Base-by-base conservation (phyloP, 208 protist species). In the Spongospora subterranea region DNA sequence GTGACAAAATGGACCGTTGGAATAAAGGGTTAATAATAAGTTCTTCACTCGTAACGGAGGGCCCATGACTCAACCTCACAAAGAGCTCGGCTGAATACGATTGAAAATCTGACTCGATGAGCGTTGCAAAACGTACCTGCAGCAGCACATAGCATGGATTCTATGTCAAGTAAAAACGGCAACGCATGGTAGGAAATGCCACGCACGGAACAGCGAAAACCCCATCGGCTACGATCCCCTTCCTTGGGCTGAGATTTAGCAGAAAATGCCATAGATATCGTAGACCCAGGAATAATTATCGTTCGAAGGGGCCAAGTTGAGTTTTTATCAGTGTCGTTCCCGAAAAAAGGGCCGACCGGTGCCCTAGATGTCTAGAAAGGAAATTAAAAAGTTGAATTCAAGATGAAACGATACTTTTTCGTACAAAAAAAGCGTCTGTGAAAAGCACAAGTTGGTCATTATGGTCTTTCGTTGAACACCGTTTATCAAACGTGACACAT, bases 321-420 rank as follows among this genome's bases (percentile, higher is more conserved):
- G 40, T 82, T 82, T 13, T 43, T 35, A 35, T 82, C 71, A 6
- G 6, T 6, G 13, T 82, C 71, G 40, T 82, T 82, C 6, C 71
- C 71, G 71, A 82, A 82, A n/a, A 82, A 82, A 20, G 71, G 71
- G 71, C 71, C 71, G n/a, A 82, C 40, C 6, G 71, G 71, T 45
- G 71, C 71, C 11, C 71, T 6, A 82, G 6, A 82, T 40, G 6
- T 82, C 71, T 82, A 35, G 17, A 35, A 13, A 82, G 11, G 35
- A 43, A 43, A 45, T 6, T 35, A 17, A 82, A 35, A n/a, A 82
- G 24, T 60, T 6, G 13, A 24, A 24, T 60, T 60, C 6, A 6
- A 60, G 24, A 60, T 24, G 13, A 60, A 60, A 60, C 6, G 35
- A 6, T 82, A 82, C 71, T n/a, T 40, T 82, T 6, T 35, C n/a